Base-by-base conservation (phyloP, 1,284 basidiomycete species). In the Trichosporon inkin region DNA sequence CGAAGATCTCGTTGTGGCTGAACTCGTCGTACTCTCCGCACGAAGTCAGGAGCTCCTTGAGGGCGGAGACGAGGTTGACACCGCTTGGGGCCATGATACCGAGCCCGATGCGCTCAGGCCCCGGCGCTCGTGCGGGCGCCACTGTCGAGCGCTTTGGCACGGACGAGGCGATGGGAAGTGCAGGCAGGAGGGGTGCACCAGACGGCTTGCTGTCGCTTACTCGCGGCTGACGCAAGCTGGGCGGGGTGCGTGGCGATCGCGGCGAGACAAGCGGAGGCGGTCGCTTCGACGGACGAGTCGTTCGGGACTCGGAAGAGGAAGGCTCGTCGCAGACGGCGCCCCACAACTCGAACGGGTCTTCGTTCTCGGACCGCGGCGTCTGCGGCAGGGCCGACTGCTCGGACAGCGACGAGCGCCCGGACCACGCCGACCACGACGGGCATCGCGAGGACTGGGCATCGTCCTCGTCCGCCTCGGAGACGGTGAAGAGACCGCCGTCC, bases 401-500 rank as follows among this genome's bases (percentile, higher is more conserved):
- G 10, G 53, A 39, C 19, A 24, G 7, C 8, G 51, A 36, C 5
- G 51, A 35, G 51, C 35, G 51, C 17, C 17, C 36, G n/a, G 34
- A 35, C 10, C 20, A n/a, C 38, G 38, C 19, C 11, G n/a, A 32
- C 51, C 51, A 53, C 19, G 51, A 53, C 8, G 57, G 49, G 11
- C 49, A 58, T 3, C 37, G 37, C 17, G 35, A 19, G 8, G 22
- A 11, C 19, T 41, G 20, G 16, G 16, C 17, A 6, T 58, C 38
- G 20, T 54, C 40, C 37, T 68, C 69, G 16, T 67, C 68, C 8
- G 61, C 58, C 56, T 75, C 73, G 35, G 49, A 60, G 13, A 75
- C 64, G 20, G 71, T 72, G 65, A 71, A 75, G 10, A 75, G 63
- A 2, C 71, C 73, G 28, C 58, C 66, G 8, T 58, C 55, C 13